Base-by-base conservation (phyloP, 164 flowering plant species). In the Cinnamomum micranthum region DNA sequence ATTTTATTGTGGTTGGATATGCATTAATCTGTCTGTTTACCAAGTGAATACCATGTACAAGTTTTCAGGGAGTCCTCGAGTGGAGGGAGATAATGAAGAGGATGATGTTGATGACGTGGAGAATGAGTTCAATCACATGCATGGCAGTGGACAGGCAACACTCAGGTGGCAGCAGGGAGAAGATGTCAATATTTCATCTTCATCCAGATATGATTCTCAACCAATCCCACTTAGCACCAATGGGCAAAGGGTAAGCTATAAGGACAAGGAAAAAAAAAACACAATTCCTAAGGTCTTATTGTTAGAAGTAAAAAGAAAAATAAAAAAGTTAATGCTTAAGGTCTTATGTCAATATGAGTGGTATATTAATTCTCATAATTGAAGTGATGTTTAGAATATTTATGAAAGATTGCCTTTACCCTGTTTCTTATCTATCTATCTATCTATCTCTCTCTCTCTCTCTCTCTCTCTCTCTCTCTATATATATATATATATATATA, bases 31-130 rank as follows among this genome's bases (percentile, higher is more conserved):
- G 15, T 0, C 23, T 33, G n/a, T 22, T 15, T 2, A n/a, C 31
- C 28, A 64, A 24, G 12, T 7, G 24, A 64, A 64, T 64, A 12
- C 67, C 22, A 17, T 64, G 24, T 64, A 12, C 35, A 69, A 77
- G 52, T 78, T 71, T n/a, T 76, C 81, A 95, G 99, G 98, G 80
- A 92, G 99, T 83, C 92, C 95, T 73, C 87, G 97, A 75, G 98
- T 95, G 59, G 91, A 92, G 10, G 99, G 97, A 72, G 98, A 93
- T 85, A 98, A 93, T n/a, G 99, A 95, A 25, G 99, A 95, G 81
- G 98, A 93, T 64, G 98, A 88, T 80, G 81, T 87, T 79, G 99
- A 95, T 88, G 99, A 95, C 77, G 64, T 95, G 28, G 99, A 95
- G 75, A 91, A 93, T 82, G 98, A 95, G 82, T 93, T 95, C 72